Conservation (phyloP, 2,329 filamentous ascomycete species). For the Microdochium nivale region DNA sequence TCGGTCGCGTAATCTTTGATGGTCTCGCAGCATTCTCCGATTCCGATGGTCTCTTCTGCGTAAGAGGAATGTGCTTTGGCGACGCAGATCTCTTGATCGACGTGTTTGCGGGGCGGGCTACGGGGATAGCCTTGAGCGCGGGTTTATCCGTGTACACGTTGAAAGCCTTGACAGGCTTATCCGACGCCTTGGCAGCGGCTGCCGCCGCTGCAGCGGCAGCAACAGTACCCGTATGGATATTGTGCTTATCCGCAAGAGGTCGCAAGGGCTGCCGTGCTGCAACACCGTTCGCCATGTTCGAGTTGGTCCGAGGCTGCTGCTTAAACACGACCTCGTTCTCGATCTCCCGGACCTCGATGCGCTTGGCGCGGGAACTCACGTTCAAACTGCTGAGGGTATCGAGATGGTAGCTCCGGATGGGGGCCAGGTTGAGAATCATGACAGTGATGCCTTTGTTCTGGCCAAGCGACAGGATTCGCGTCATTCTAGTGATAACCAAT, state of each 20-base stretch:
- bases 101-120: constrained; percentile 7
- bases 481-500: constrained; percentile 56
- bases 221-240: constrained; percentile 55
- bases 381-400: constrained; percentile 92
- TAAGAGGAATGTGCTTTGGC: constrained; percentile 13
- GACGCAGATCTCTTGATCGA: constrained; percentile 12
- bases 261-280: constrained; percentile 65
- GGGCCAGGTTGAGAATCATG: constrained; percentile 93
- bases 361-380: constrained; percentile 90
- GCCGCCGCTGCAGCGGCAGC: constrained; percentile 36
- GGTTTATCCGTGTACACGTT: constrained; percentile 73
- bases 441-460: constrained; percentile 93
- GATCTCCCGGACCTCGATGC: constrained; percentile 90
- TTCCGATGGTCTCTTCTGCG: constrained; percentile 35
- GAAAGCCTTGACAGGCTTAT: constrained; percentile 76
- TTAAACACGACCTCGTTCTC: constrained; percentile 93
- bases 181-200: constrained; percentile 39
- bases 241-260: constrained; percentile 67
- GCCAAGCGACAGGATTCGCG: constrained; percentile 79
- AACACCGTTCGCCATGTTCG: constrained; percentile 27
- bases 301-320: constrained; percentile 52
- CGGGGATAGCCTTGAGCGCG: constrained; percentile 14
- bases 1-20: constrained; percentile 36
- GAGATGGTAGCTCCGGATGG: constrained; percentile 84
- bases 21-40: constrained; percentile 31